Percentiles rank a stretch among this genome's conserved stretches.
These are phyloP conservation scores for Breviolum minutum DNA, from an alignment of 73 alveolate genomes.

Conservation along the genomic window DNA sequence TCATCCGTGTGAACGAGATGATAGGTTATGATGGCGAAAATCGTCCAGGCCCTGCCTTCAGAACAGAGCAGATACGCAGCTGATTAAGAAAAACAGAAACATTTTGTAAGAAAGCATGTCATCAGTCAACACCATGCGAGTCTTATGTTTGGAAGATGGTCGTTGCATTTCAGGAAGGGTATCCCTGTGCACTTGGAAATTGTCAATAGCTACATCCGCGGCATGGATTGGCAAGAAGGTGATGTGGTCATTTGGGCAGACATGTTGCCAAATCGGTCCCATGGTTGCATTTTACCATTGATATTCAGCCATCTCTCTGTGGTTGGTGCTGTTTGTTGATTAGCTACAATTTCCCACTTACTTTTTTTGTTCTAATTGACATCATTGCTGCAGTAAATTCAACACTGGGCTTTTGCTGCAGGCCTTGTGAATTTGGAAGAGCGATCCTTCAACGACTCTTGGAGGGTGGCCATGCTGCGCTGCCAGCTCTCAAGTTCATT, in stretches of 20 bases:
- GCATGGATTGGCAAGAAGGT: neutral
- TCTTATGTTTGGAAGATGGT: neutral
- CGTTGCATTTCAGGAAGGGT: neutral
- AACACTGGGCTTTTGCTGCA: neutral
- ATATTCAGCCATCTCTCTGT: neutral
- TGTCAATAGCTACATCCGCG: neutral
- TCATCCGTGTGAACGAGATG: conserved; percentile 20
- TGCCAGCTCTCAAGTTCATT: neutral
- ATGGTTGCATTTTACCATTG: neutral
- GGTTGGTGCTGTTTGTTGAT: too few species aligned
- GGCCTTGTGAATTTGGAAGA: conserved; percentile 1
- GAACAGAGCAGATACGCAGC: conserved; percentile 23
- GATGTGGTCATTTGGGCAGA: neutral
- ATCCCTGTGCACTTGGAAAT: neutral
- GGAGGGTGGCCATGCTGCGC: neutral
- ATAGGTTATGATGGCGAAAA: conserved; percentile 8
- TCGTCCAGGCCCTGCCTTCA: neutral
- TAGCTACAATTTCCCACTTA: neutral
- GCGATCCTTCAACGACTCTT: neutral
- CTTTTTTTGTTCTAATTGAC: neutral
- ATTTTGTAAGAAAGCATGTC: neutral
- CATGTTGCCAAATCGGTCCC: conserved; percentile 3
- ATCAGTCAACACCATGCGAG: neutral
- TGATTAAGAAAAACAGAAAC: too few species aligned
- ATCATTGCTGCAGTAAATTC: neutral